Base-by-base conservation (phyloP, 345 rosid species). In the Psidium guajava region DNA sequence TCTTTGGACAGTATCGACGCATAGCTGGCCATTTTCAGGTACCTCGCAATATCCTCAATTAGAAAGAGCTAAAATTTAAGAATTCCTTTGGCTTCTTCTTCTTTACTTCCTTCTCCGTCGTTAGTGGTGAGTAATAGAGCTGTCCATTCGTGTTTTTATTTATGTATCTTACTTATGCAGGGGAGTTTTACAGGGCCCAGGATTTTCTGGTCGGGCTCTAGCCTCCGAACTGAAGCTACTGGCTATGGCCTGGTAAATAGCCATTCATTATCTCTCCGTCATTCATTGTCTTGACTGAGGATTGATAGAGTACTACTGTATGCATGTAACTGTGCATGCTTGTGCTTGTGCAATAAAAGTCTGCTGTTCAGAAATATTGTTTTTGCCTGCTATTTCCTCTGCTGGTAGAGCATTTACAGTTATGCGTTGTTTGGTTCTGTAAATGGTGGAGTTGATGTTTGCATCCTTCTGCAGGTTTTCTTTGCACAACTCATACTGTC, bases 171-270 rank as follows among this genome's bases (percentile, higher is more conserved):
- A 88, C 95, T 92, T 93, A 89, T 95, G 98, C 98, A 97, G 99
- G 99, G 99, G 92, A 97, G 99, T 93, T 97, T 93, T 93, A 92
- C 98, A 91, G 99, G 98, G 88, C 98, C 99, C 44, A 92, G 96
- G 88, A 93, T 93, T 92, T 96, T 93, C 88, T 97, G 98, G 99
- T 95, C 99, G 75, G 98, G 98, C 83, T 97, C 99, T 88, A 97
- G 99, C 89, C 99, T 97, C 80, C 96, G 98, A 88, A 97, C 99
- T 85, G 99, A 97, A 93, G 99, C 99, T 86, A 95, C 98, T 89
- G 99, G 99, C 90, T 97, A 97, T 91, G 99, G 99, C 44, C 94
- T 97, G 98, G 99, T 97, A 95, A 92, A 82, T 82, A 85, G 44
- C 54, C 59, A 44, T n/a, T 82, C 22, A 15, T 28, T 36, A 69